Conservation (phyloP, 768 basidiomycete genomes). For the Coprinellus micaceus region DNA sequence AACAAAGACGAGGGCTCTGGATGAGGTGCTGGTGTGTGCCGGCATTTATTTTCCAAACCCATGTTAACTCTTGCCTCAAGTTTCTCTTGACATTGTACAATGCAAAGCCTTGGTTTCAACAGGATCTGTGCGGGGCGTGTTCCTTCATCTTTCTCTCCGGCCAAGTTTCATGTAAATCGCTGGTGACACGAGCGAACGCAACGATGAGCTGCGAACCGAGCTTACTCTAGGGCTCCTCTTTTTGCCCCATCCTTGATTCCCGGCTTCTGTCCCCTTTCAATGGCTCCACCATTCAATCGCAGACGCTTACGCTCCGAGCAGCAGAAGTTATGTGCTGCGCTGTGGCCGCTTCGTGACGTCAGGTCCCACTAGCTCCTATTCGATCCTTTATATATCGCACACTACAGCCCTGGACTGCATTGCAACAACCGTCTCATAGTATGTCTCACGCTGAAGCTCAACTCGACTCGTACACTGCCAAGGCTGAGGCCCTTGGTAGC, state of each 20-base stretch:
- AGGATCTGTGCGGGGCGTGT: not conserved
- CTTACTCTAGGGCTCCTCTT: too few species aligned
- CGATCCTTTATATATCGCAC: too few species aligned
- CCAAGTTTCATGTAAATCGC: too few species aligned
- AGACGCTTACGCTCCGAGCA: too few species aligned
- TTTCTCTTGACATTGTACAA: not conserved
- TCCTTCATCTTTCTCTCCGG: not conserved
- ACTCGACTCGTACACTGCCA: conserved; percentile 73
- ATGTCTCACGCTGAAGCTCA: conserved; percentile 9
- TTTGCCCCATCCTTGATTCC: too few species aligned
- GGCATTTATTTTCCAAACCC: too few species aligned
- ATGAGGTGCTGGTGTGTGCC: not conserved
- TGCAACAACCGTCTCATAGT: conserved; percentile 7
- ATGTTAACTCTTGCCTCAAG: not conserved
- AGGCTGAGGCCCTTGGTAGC: conserved; percentile 49
- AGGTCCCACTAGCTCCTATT: not conserved
- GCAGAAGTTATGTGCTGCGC: too few species aligned
- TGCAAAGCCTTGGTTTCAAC: not conserved
- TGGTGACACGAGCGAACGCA: too few species aligned
- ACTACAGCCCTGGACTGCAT: conserved; percentile 4
- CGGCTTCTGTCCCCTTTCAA: too few species aligned
- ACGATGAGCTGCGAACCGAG: too few species aligned
- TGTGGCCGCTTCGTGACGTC: not conserved
- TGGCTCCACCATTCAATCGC: too few species aligned
- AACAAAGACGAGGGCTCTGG: not conserved